Percentiles rank a stretch among this genome's conserved stretches.
phyloP scores from a whole-genome alignment of 495 filamentous ascomycete genomes.

The Xylaria palmicola region DNA sequence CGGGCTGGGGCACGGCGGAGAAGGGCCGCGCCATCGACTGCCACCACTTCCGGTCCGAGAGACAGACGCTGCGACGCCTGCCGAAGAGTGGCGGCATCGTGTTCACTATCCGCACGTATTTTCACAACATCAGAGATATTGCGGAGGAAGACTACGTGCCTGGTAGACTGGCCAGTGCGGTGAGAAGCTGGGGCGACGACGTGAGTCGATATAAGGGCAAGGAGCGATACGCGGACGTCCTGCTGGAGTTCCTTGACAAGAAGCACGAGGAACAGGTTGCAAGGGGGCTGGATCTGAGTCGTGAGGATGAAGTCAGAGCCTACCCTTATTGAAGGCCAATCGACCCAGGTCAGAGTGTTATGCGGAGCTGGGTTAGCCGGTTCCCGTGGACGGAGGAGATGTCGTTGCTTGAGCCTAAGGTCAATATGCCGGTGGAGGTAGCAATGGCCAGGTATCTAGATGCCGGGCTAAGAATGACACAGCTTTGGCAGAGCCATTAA shows the following conservation, averaged over 20 bases:
- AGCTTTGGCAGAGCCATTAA: too few relatives aligned
- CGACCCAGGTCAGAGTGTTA: too few relatives aligned
- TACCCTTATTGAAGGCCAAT: conserved; percentile 24
- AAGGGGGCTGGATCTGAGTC: conserved; percentile 59
- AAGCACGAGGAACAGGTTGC: conserved; percentile 77
- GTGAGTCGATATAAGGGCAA: conserved; percentile 81
- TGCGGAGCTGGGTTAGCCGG: too few relatives aligned
- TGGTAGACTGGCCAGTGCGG: conserved; percentile 66
- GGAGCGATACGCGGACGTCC: conserved; percentile 73
- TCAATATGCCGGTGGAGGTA: too few relatives aligned
- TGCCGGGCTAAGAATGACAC: too few relatives aligned
- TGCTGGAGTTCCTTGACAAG: conserved; percentile 79
- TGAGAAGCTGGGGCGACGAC: conserved; percentile 85
- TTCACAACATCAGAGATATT: conserved; percentile 66
- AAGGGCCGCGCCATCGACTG: conserved; percentile 73
- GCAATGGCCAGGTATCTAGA: too few relatives aligned
- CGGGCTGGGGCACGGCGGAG: conserved; percentile 68
- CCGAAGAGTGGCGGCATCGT: conserved; percentile 74
- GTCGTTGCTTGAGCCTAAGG: too few relatives aligned
- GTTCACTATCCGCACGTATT: conserved; percentile 80
- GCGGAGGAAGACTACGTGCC: conserved; percentile 69
- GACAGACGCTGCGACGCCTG: conserved; percentile 72
- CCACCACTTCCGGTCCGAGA: conserved; percentile 77
- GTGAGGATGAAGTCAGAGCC: conserved; percentile 56
- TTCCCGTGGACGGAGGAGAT: too few relatives aligned